These are phyloP conservation scores for Apostasia shenzhenica DNA, from an alignment of 106 monocot species.

Conservation along the genomic window DNA sequence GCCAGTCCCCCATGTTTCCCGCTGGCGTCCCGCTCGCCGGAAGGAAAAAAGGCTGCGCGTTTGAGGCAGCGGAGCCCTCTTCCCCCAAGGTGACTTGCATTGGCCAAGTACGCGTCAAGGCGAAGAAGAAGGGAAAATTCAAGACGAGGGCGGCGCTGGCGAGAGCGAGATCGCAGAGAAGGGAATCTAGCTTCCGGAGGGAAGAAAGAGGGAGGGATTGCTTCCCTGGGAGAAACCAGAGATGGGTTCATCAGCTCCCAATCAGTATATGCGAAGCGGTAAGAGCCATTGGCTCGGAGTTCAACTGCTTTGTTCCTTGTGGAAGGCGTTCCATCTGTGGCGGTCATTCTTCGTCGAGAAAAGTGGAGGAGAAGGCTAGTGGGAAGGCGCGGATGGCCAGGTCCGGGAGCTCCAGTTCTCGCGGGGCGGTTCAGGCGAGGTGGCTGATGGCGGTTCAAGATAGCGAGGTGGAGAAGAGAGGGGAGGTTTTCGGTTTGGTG, in stretches of 20 bases:
- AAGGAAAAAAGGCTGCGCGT: conserved; percentile 34
- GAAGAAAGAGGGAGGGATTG: conserved; percentile 9
- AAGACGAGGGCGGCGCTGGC: conserved; percentile 11
- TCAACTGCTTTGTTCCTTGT: conserved; percentile 59
- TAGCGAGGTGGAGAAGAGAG: conserved; percentile 25
- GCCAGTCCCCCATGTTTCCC: conserved; percentile 80
- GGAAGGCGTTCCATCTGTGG: conserved; percentile 28
- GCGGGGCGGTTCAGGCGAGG: conserved; percentile 56
- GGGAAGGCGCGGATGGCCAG: conserved; percentile 3
- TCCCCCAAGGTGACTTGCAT: conserved; percentile 99
- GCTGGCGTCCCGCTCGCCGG: conserved; percentile 22
- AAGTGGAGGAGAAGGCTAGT: conserved; percentile 6
- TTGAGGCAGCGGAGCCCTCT: conserved; percentile 78
- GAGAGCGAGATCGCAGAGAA: conserved; percentile 53
- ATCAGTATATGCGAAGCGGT: conserved; percentile 46
- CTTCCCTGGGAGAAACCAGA: conserved; percentile 16
- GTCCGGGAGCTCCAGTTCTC: conserved; percentile 22
- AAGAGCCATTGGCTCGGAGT: conserved; percentile 34
- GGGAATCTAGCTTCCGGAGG: conserved; percentile 51
- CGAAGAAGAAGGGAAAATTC: conserved; percentile 30
- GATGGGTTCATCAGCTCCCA: conserved; percentile 38
- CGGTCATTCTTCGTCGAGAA: conserved; percentile 11
- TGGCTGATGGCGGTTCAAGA: conserved; percentile 69
- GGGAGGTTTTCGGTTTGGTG: conserved; percentile 1
- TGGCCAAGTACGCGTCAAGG: conserved; percentile 80